phyloP scores from a whole-genome alignment of 768 basidiomycete genomes.

The Tulasnella sp. region DNA sequence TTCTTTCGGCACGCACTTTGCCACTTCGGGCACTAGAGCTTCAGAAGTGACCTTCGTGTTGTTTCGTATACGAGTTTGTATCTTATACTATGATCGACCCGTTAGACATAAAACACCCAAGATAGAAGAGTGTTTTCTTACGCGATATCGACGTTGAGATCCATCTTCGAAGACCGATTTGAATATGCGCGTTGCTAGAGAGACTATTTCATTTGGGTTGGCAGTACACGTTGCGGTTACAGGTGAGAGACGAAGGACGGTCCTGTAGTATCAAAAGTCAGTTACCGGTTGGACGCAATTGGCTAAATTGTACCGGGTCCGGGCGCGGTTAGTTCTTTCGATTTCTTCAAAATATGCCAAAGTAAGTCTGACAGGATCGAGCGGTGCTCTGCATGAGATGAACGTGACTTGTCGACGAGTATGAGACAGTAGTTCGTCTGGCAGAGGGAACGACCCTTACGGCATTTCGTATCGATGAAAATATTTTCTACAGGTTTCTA shows the following conservation, averaged over 20 bases:
- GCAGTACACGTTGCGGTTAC: conserved; percentile 56
- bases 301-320: conserved; percentile 42
- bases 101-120: neutral
- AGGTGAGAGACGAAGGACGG: conserved; percentile 59
- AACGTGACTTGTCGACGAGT: conserved; percentile 45
- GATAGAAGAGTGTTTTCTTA: conserved; percentile 24
- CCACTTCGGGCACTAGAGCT: conserved; percentile 53
- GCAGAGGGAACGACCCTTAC: conserved; percentile 32
- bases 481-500: no score
- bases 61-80: conserved; percentile 64
- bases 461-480: conserved; percentile 68
- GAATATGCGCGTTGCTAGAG: conserved; percentile 46
- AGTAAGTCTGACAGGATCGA: conserved; percentile 65
- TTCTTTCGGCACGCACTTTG: conserved; percentile 49
- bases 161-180: conserved; percentile 40
- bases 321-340: conserved; percentile 46
- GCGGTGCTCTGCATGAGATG: conserved; percentile 65
- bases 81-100: conserved; percentile 54
- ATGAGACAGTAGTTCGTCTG: neutral
- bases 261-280: conserved; percentile 32
- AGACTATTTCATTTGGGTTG: conserved; percentile 55
- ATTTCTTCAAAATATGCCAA: conserved; percentile 52
- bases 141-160: conserved; percentile 26
- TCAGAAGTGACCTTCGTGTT: conserved; percentile 57
- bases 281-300: neutral